Evolutionary conservation across 2,329 filamentous ascomycete genomes (phyloP).

Genomic region (Apiospora aurea): DNA sequence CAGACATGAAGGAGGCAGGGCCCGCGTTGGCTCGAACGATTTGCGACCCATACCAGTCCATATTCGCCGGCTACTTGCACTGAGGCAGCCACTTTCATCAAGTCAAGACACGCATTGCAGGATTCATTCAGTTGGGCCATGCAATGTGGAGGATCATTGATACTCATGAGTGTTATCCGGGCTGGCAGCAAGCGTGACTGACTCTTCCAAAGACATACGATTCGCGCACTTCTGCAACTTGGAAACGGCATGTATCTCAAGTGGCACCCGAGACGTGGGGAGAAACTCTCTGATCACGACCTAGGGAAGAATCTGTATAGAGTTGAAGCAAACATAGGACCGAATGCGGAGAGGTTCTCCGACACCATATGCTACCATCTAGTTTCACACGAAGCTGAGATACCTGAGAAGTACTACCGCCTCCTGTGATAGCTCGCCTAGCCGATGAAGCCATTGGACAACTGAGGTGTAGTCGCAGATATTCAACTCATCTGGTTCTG

Average conservation of each 20-base stretch:
- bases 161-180: background rate
- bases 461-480: background rate
- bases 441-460: constrained; percentile 15
- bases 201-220: background rate
- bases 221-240: background rate
- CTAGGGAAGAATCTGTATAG: background rate
- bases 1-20: background rate
- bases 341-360: background rate
- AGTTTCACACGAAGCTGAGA: constrained; percentile 22
- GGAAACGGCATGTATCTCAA: constrained; percentile 10
- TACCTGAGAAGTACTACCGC: constrained; percentile 9
- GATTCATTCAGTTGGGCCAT: background rate
- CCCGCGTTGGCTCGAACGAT: constrained; percentile 1
- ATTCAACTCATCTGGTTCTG: background rate
- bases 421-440: constrained; percentile 21
- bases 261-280: constrained; percentile 15
- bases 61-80: background rate
- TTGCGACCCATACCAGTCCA: background rate
- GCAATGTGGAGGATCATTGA: background rate
- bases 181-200: background rate
- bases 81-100: background rate
- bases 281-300: constrained; percentile 16
- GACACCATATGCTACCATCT: constrained; percentile 8
- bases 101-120: background rate
- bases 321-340: constrained; percentile 21